A percentile compares a stretch with the other conserved stretches of the same genome.
phyloP scores from a whole-genome alignment of 2,329 filamentous ascomycete genomes.

The Aspergillus amoenus region DNA sequence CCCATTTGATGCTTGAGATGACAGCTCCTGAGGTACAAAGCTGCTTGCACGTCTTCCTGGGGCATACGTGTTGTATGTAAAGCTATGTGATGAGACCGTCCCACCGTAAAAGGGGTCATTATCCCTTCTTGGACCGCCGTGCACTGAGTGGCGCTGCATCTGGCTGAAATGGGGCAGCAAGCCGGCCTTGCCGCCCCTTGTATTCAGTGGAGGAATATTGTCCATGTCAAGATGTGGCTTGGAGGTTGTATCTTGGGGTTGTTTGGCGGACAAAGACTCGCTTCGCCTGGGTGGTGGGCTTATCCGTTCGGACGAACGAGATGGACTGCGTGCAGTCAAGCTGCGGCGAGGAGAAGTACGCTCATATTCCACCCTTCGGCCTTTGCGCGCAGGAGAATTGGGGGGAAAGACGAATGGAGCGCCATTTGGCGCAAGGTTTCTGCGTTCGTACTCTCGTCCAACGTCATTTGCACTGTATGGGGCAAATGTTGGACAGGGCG shows the following conservation, averaged over 20 bases:
- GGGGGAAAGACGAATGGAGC: constrained; percentile 29
- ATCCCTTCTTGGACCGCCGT: constrained; percentile 20
- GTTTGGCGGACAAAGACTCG: constrained; percentile 29
- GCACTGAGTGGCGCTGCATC: constrained; percentile 24
- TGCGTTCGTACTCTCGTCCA: constrained; percentile 30
- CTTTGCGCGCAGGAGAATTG: constrained; percentile 24
- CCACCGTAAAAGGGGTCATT: constrained; percentile 30
- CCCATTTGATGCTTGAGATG: constrained; percentile 22
- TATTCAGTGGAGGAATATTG: constrained; percentile 14
- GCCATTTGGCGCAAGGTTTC: constrained; percentile 25
- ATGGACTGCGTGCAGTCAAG: constrained; percentile 32
- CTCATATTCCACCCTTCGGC: constrained; percentile 22
- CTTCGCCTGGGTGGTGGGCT: constrained; percentile 29
- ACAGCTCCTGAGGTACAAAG: constrained; percentile 19
- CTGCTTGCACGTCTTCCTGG: constrained; percentile 18
- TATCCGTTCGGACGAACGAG: constrained; percentile 24
- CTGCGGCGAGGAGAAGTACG: constrained; percentile 33
- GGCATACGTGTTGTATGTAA: constrained; percentile 19
- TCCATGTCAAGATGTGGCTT: constrained; percentile 18
- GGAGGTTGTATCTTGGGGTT: constrained; percentile 18
- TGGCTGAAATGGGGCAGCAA: constrained; percentile 25
- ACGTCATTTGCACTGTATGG: constrained; percentile 41
- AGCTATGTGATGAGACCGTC: constrained; percentile 17
- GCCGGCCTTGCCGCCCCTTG: constrained; percentile 8
- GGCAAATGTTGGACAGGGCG: constrained; percentile 34